phyloP scores from a whole-genome alignment of 2,329 filamentous ascomycete species.

The Cladosporium sp. region DNA sequence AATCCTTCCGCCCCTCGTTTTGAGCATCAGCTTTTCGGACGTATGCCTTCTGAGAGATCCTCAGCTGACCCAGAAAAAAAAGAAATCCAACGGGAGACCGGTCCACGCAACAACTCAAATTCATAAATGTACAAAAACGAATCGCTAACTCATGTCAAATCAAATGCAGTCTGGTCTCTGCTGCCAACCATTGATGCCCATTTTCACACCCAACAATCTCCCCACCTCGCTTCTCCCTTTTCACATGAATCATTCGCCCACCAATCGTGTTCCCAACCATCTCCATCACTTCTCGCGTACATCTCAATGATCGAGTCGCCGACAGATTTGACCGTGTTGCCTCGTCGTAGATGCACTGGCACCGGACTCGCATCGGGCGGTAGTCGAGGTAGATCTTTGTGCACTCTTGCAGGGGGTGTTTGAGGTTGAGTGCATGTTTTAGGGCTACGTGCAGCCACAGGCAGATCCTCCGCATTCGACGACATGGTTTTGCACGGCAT shows the following conservation, averaged over 20 bases:
- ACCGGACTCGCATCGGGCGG: conserved; percentile 18
- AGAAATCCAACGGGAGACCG: too few relatives aligned
- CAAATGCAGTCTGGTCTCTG: too few relatives aligned
- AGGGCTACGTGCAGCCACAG: neutral
- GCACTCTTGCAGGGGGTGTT: conserved; percentile 13
- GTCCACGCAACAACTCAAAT: too few relatives aligned
- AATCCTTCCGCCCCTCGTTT: too few relatives aligned
- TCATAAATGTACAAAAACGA: too few relatives aligned
- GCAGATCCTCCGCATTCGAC: neutral
- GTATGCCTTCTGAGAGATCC: too few relatives aligned
- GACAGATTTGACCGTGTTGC: conserved; percentile 27
- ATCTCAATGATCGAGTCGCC: conserved; percentile 31
- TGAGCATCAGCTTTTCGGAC: too few relatives aligned
- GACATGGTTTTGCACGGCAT: conserved; percentile 6
- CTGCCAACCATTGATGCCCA: too few relatives aligned
- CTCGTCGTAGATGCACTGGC: conserved; percentile 11
- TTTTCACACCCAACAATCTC: too few relatives aligned
- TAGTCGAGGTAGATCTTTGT: conserved; percentile 25
- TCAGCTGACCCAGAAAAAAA: too few relatives aligned
- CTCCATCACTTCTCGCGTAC: conserved; percentile 14
- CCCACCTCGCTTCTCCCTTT: too few relatives aligned
- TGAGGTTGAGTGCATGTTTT: neutral
- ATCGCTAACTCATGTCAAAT: too few relatives aligned
- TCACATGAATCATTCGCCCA: neutral
- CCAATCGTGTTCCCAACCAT: neutral